Evolutionary conservation across 345 rosid species (phyloP), one percentile per base, ranked within the genome.

Genomic region (Aegle marmelos): DNA sequence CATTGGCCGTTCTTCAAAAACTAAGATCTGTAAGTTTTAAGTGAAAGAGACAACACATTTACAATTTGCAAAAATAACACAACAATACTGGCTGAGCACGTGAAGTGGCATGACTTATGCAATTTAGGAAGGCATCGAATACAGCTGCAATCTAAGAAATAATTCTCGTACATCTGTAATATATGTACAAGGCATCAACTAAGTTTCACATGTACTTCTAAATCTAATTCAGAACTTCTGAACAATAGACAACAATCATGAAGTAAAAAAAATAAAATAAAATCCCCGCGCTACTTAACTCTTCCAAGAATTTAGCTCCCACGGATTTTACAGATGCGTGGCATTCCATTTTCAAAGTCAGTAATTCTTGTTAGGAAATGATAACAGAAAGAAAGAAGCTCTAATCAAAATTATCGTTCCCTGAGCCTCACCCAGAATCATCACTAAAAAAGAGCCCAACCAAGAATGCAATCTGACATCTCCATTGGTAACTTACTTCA

Each of bases 171-270:
- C 68, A 74, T 74, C 61, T 80, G 27, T 72, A 45, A 60, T 64
- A 27, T 75, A 80, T 83, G 83, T 83, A 85, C 86, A 83, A 37
- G 9, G 53, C 82, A 67, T 74, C 64, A 48, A 71, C 73, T 31
- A 24, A 61, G 63, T 67, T 63, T 67, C 28, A 73, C 67, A 39
- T 34, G 33, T 57, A 58, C 73, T 60, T 69, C 76, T 64, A 64
- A 33, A 68, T 79, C 72, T 58, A 54, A 63, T 62, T 4, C 21
- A 31, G 33, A 31, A 66, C 70, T 57, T 27, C 34, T 57, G 33
- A 60, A 39, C 70, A 39, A 54, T 53, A 27, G 65, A 68, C 7
- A 58, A 77, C 61, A 36, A 57, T 73, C 59, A 41, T 57, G 41
- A 6, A n/a, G 25, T 17, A 60, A 28, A 66, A 65, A 31, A 30